phyloP scores from a whole-genome alignment of 176 grass and related monocot species.

The Hyparrhenia diplandra region DNA sequence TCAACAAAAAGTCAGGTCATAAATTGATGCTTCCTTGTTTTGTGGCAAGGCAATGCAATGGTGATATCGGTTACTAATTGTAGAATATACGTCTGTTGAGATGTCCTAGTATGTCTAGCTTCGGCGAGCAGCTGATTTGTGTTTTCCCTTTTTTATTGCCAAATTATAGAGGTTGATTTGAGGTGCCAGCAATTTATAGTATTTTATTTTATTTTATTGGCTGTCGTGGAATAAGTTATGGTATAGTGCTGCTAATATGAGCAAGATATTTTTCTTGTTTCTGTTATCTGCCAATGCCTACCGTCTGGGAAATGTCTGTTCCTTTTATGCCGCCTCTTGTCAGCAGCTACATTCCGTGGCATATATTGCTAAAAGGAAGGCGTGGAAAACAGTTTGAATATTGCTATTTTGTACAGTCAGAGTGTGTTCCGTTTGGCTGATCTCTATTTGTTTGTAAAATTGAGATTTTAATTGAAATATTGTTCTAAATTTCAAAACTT shows the following conservation, averaged over 20 bases:
- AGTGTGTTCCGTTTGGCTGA: neutral
- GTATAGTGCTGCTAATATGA: neutral
- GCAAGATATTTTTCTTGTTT: neutral
- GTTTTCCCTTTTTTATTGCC: neutral
- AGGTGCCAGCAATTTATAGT: neutral
- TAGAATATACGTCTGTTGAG: constrained; percentile 51
- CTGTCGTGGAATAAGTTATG: neutral
- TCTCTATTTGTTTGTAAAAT: neutral
- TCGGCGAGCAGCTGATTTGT: constrained; percentile 7
- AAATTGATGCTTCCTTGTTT: constrained; percentile 56
- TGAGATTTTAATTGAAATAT: neutral
- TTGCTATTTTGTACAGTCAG: too few species aligned
- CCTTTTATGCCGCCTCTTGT: neutral
- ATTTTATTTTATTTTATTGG: constrained; percentile 6
- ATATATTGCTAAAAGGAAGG: neutral
- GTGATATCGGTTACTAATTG: constrained; percentile 55
- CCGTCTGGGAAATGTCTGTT: neutral
- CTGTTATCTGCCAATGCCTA: neutral
- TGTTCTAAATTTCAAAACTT: neutral
- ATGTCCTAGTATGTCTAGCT: constrained; percentile 33
- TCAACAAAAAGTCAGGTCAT: constrained; percentile 32
- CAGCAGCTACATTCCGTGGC: neutral
- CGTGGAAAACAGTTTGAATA: too few species aligned
- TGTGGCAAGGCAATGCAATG: constrained; percentile 44
- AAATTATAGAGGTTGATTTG: neutral